Evolutionary conservation across 2,329 filamentous ascomycete species (phyloP).

Genomic region (Teratosphaeria destructans): DNA sequence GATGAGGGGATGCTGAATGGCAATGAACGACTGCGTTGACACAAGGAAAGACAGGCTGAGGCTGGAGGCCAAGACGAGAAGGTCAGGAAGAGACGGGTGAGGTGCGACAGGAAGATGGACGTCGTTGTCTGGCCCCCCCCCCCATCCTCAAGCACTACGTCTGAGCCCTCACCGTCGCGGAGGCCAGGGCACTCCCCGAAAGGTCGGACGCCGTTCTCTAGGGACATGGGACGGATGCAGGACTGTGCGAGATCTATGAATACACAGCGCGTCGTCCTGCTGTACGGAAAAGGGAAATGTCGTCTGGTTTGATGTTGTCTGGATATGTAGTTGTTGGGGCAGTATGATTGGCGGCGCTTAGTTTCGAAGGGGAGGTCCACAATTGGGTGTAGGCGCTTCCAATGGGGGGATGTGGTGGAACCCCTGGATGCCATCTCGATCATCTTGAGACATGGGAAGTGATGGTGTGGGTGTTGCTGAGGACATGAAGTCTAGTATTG

Average conservation of each 20-base stretch:
- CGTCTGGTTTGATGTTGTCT: background rate
- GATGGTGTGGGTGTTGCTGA: background rate
- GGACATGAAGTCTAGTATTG: too few species aligned
- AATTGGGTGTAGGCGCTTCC: background rate
- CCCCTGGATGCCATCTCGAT: background rate
- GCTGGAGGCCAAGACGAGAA: background rate
- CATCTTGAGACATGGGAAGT: background rate
- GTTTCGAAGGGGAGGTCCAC: background rate
- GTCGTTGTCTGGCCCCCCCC: background rate
- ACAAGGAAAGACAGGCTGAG: conserved; percentile 3
- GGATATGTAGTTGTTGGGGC: background rate
- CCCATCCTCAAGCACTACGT: background rate
- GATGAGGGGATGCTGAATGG: conserved; percentile 6
- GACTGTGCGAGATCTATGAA: conserved; percentile 14
- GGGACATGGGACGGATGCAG: background rate
- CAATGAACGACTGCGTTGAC: conserved; percentile 6
- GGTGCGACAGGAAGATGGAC: background rate
- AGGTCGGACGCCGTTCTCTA: background rate
- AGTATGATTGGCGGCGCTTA: background rate
- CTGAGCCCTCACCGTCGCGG: background rate
- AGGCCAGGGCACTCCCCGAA: background rate
- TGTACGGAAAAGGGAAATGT: background rate
- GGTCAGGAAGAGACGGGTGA: conserved; percentile 1
- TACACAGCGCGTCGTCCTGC: conserved; percentile 12
- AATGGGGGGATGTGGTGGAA: background rate